Evolutionary conservation across 805 yeast species (phyloP).

Genomic region (Saturnispora silvae): DNA sequence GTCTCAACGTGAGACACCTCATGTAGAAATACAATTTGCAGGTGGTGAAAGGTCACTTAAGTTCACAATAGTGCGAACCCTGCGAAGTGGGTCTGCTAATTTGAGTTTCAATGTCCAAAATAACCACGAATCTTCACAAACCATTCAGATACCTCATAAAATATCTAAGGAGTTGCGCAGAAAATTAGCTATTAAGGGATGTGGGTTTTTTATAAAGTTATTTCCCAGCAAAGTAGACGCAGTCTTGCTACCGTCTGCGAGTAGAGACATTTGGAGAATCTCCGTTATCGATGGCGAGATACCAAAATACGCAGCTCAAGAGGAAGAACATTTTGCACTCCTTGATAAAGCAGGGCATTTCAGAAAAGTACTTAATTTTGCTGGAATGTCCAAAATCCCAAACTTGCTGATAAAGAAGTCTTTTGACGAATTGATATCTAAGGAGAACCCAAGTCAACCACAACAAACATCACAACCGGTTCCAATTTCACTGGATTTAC

Average conservation of each 20-base stretch:
- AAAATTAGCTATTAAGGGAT: background rate
- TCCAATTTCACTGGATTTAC: background rate
- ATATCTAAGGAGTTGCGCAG: background rate
- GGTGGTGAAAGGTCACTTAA: background rate
- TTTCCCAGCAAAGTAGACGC: slow-evolving; percentile 3
- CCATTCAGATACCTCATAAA: slow-evolving; percentile 1
- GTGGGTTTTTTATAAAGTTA: slow-evolving; percentile 4
- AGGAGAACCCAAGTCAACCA: background rate
- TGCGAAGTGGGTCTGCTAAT: background rate
- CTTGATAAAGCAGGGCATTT: background rate
- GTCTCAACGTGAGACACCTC: background rate
- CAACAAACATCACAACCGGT: background rate
- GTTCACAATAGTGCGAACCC: background rate
- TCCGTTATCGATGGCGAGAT: slow-evolving; percentile 3
- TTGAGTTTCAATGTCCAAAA: slow-evolving; percentile 1
- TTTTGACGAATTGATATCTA: background rate
- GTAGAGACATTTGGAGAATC: slow-evolving; percentile 5
- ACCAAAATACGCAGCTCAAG: background rate
- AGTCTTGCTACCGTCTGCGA: slow-evolving; percentile 1
- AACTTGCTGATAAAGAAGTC: slow-evolving; percentile 2
- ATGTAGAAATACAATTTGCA: background rate
- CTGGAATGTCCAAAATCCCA: background rate
- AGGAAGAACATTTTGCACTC: background rate
- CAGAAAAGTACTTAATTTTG: background rate
- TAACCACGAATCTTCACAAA: background rate